Percentiles rank a stretch among this genome's conserved stretches.
phyloP scores from a whole-genome alignment of 495 filamentous ascomycete genomes.

The Aspergillus olivimuriae region DNA sequence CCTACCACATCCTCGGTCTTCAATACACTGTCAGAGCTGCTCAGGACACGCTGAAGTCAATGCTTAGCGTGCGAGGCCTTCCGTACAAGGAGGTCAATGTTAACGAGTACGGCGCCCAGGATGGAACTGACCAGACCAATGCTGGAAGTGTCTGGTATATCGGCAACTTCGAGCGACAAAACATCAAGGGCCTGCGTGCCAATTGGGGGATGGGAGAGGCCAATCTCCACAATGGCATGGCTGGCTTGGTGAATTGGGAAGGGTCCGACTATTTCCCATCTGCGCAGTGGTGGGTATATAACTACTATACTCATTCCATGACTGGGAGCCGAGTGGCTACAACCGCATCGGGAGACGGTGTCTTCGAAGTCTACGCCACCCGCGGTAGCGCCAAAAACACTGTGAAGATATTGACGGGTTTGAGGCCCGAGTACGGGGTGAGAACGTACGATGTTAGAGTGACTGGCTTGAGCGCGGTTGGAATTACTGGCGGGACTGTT shows the following conservation, averaged over 20 bases:
- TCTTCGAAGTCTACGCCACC: conserved; percentile 33
- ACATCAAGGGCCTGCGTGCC: conserved; percentile 31
- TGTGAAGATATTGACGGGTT: not conserved
- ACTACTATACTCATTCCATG: conserved; percentile 40
- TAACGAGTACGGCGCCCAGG: conserved; percentile 33
- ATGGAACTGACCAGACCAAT: conserved; percentile 36
- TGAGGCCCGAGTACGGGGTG: too few relatives aligned
- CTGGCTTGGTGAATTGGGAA: conserved; percentile 15
- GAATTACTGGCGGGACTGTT: too few relatives aligned
- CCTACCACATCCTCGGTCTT: not conserved
- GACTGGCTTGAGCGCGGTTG: too few relatives aligned
- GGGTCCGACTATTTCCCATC: conserved; percentile 10
- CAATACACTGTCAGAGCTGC: not conserved
- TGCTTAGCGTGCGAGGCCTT: too few relatives aligned
- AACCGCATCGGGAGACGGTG: conserved; percentile 18
- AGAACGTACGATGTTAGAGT: too few relatives aligned
- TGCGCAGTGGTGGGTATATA: conserved; percentile 37
- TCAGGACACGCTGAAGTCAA: conserved; percentile 19
- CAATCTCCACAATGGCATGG: conserved; percentile 33
- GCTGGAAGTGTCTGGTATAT: conserved; percentile 35
- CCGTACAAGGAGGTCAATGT: conserved; percentile 32
- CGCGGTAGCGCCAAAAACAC: not conserved
- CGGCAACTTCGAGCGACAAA: conserved; percentile 28
- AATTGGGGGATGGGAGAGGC: conserved; percentile 33
- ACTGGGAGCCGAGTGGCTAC: conserved; percentile 29